phyloP scores from a whole-genome alignment of 1,284 basidiomycete genomes.

The Leccinum discolor region DNA sequence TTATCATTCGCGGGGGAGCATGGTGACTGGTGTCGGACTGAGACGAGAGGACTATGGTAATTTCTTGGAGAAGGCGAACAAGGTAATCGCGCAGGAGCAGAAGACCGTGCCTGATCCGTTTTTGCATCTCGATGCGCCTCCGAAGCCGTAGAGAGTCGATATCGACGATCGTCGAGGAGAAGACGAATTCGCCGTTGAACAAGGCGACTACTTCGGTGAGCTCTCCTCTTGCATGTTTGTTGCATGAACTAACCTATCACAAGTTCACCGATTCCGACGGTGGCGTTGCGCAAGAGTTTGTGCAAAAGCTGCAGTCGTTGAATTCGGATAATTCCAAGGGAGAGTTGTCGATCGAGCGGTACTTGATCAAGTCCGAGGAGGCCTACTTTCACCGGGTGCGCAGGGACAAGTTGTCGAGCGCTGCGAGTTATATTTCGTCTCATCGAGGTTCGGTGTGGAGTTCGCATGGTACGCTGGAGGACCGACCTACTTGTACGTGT shows the following conservation, averaged over 20 bases:
- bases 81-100: constrained; percentile 60
- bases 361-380: constrained; percentile 87
- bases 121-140: constrained; percentile 54
- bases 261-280: constrained; percentile 92
- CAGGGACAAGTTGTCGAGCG: constrained; percentile 81
- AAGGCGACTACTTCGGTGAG: constrained; percentile 86
- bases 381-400: constrained; percentile 89
- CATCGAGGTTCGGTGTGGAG: constrained; percentile 83
- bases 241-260: constrained; percentile 2
- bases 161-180: constrained; percentile 87
- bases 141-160: constrained; percentile 85
- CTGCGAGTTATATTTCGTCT: constrained; percentile 76
- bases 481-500: constrained; percentile 67
- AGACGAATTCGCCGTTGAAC: constrained; percentile 85
- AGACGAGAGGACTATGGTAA: no score
- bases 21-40: no score
- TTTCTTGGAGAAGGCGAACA: no score
- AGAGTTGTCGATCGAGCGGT: constrained; percentile 91
- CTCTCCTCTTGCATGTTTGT: constrained; percentile 7
- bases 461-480: constrained; percentile 51
- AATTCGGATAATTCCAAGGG: constrained; percentile 87
- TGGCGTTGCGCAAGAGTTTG: constrained; percentile 86
- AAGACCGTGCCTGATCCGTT: constrained; percentile 82
- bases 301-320: constrained; percentile 80
- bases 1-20: no score